phyloP scores from a whole-genome alignment of 2,329 filamentous ascomycete species.

The Penicillium brasilianum region DNA sequence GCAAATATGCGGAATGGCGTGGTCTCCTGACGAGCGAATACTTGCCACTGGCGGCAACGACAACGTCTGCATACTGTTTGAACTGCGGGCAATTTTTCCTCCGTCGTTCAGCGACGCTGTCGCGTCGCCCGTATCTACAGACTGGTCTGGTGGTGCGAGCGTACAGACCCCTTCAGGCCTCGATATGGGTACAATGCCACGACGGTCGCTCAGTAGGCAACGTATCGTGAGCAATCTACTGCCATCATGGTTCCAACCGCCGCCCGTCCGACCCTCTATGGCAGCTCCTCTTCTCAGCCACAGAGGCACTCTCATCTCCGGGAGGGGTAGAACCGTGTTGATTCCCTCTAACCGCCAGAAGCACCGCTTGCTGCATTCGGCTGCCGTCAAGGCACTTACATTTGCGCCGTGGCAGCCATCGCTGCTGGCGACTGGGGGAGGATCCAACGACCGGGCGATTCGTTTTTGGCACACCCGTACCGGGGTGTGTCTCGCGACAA shows the following conservation, averaged over 20 bases:
- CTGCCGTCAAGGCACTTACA: conserved; percentile 94
- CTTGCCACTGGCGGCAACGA: conserved; percentile 94
- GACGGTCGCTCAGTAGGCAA: conserved; percentile 31
- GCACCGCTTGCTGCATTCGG: conserved; percentile 77
- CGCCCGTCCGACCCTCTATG: conserved; percentile 23
- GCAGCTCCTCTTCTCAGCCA: conserved; percentile 31
- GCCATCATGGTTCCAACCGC: conserved; percentile 35
- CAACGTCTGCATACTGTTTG: conserved; percentile 83
- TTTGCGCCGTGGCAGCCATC: conserved; percentile 94
- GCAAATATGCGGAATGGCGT: conserved; percentile 91
- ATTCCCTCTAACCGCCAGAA: conserved; percentile 64
- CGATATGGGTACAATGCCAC: conserved; percentile 24
- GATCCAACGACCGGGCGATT: conserved; percentile 92
- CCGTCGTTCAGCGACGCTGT: conserved; percentile 16
- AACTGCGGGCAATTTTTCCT: conserved; percentile 62
- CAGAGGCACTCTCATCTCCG: conserved; percentile 37
- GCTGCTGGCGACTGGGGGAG: conserved; percentile 87
- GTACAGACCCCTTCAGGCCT: conserved; percentile 31
- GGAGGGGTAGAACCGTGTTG: conserved; percentile 49
- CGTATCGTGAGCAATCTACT: conserved; percentile 33
- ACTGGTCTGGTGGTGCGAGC: conserved; percentile 18
- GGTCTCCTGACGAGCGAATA: conserved; percentile 74
- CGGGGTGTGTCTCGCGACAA: conserved; percentile 83
- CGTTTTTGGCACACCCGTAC: conserved; percentile 92
- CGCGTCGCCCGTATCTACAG: conserved; percentile 15